Conservation (phyloP, 192 early-diverging fungal genomes). For the Cladochytrium replicatum region DNA sequence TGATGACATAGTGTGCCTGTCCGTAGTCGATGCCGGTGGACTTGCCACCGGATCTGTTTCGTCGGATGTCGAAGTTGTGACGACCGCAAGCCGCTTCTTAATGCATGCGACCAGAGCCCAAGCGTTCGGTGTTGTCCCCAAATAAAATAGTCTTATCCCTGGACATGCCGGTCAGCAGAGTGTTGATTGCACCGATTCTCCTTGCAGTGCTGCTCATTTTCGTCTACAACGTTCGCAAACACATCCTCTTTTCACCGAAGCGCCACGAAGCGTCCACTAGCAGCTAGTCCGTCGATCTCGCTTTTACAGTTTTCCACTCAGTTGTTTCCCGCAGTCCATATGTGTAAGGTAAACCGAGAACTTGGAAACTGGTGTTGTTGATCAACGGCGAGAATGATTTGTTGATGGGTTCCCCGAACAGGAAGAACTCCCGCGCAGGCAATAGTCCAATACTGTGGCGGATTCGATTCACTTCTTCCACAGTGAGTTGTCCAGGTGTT, state of each 20-base stretch:
- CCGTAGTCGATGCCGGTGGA: too few species aligned
- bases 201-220: slow-evolving; percentile 66
- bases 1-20: too few species aligned
- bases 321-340: slow-evolving; percentile 69
- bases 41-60: too few species aligned
- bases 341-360: slow-evolving; percentile 72
- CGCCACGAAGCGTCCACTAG: slow-evolving; percentile 92
- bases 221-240: slow-evolving; percentile 53
- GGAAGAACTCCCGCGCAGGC: slow-evolving; percentile 57
- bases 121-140: slow-evolving; percentile 98
- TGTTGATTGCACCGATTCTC: slow-evolving; percentile 93
- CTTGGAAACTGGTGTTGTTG: slow-evolving; percentile 85
- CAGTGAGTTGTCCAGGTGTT: slow-evolving; percentile 87
- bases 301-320: slow-evolving; percentile 46
- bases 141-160: slow-evolving; percentile 28
- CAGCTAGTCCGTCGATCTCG: too few species aligned
- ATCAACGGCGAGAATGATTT: slow-evolving; percentile 82
- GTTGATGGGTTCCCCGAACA: slow-evolving; percentile 87
- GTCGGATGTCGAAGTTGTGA: too few species aligned
- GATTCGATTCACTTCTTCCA: slow-evolving; percentile 66
- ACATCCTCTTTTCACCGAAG: slow-evolving; percentile 89
- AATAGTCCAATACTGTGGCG: slow-evolving; percentile 60
- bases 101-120: too few species aligned
- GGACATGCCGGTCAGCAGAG: slow-evolving; percentile 45
- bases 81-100: too few species aligned